A percentile compares a stretch with the other conserved stretches of the same genome.
These are phyloP conservation scores for Brachypodium distachyon DNA, from an alignment of 202 grass and related monocot species.

Conservation along the genomic window DNA sequence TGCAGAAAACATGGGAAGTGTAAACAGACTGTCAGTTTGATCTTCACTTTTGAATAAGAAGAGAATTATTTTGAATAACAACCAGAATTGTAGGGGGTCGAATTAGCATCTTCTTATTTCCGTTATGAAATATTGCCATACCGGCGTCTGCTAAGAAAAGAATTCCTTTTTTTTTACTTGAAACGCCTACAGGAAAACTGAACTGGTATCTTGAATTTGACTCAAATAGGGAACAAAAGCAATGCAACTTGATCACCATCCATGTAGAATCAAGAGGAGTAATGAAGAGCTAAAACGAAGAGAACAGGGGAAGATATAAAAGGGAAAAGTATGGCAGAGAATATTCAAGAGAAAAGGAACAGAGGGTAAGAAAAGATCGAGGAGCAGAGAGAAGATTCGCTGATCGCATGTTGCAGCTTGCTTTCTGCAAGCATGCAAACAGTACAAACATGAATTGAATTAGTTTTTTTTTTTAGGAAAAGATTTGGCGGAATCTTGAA, in stretches of 20 bases:
- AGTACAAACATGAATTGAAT: not conserved
- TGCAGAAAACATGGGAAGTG: not conserved
- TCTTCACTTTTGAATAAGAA: not conserved
- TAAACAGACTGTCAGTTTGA: not conserved
- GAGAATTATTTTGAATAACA: not conserved
- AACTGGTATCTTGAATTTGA: not conserved
- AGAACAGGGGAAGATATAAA: not conserved
- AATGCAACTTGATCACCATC: not conserved
- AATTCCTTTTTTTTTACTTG: not conserved
- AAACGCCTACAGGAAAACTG: not conserved
- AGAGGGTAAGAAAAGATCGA: not conserved
- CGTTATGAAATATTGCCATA: not conserved
- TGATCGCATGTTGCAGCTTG: not conserved
- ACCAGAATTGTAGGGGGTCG: not conserved
- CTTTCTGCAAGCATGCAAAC: not conserved
- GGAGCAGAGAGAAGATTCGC: not conserved
- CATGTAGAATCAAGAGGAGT: not conserved
- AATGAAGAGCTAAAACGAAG: not conserved
- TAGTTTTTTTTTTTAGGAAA: not conserved
- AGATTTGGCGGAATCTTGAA: not conserved
- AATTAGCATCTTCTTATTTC: not conserved
- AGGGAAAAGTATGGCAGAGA: not conserved
- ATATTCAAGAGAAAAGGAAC: not conserved
- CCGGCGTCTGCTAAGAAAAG: not conserved
- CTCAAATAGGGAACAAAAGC: not conserved